phyloP scores from a whole-genome alignment of 2,329 filamentous ascomycete species.

The Cercospora sp. region DNA sequence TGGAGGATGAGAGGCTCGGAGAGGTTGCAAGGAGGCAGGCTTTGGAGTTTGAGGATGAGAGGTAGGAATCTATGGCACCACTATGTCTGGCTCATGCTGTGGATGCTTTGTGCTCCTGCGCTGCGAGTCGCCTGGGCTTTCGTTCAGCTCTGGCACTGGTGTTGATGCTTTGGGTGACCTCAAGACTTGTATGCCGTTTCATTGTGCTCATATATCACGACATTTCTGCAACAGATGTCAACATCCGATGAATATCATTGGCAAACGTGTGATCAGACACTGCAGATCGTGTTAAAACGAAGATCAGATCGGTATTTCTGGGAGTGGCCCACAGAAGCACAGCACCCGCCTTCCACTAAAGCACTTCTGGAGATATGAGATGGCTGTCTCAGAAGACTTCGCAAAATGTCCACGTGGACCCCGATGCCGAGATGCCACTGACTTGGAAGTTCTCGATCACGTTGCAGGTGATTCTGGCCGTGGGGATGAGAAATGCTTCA shows the following conservation, averaged over 20 bases:
- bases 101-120: neutral
- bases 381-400: neutral
- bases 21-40: constrained; percentile 43
- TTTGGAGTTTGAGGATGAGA: constrained; percentile 32
- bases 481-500: neutral
- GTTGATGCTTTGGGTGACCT: neutral
- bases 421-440: neutral
- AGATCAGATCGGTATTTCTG: neutral
- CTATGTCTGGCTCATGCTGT: neutral
- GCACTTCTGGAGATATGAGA: neutral
- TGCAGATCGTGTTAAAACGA: neutral
- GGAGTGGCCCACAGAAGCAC: neutral
- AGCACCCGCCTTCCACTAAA: neutral
- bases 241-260: neutral
- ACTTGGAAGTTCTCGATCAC: neutral
- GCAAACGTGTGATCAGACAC: neutral
- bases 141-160: neutral
- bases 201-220: neutral
- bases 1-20: constrained; percentile 31
- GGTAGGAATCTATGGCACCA: neutral
- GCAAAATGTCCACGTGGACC: neutral
- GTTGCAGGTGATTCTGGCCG: neutral
- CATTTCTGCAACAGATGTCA: neutral
- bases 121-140: neutral
- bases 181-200: neutral